Base-by-base conservation (phyloP, 768 basidiomycete genomes). In the Lanmaoa pseudosensibilis region DNA sequence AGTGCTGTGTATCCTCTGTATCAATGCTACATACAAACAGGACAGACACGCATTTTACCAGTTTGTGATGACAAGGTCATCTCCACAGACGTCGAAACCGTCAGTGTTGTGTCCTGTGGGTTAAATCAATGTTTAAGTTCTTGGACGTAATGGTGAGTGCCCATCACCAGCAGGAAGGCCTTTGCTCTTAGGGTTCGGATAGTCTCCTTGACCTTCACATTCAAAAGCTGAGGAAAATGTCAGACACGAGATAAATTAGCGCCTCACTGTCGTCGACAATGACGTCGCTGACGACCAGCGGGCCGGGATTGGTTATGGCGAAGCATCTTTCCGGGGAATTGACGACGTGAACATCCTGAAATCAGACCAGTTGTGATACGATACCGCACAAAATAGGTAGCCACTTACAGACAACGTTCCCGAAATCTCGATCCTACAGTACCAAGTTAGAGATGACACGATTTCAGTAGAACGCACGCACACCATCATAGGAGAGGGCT, bases 221-320 rank as follows among this genome's bases (percentile, higher is more conserved):
- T 27, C n/a, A 30, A 49, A 25, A 10, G 27, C 40, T 7, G 25
- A 55, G 44, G 13, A 46, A 45, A 21, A 16, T 5, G n/a, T 3
- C 19, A 23, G 27, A 19, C 12, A 19, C 9, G 25, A 37, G 6
- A 11, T 7, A 46, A 23, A 47, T 16, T n/a, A 15, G 5, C 30
- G 6, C 63, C 80, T 59, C 46, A 86, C 85, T 83, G 57, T 87
- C 74, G 57, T 87, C 84, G 53, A 88, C 76, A 18, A 65, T 77
- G 25, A 82, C 65, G 38, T 71, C 66, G 2, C 77, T 75, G 65
- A 88, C 80, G 16, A 75, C 64, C 71, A 75, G 50, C 0, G 66
- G 47, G 13, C 60, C 69, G 39, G 47, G 30, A 63, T 72, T 73
- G 19, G 46, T 57, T 41, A 78, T 57, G 32, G 70, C 48, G 60